Evolutionary conservation across 2,329 filamentous ascomycete species (phyloP).

Genomic region (Aspergillus novofumigatus): DNA sequence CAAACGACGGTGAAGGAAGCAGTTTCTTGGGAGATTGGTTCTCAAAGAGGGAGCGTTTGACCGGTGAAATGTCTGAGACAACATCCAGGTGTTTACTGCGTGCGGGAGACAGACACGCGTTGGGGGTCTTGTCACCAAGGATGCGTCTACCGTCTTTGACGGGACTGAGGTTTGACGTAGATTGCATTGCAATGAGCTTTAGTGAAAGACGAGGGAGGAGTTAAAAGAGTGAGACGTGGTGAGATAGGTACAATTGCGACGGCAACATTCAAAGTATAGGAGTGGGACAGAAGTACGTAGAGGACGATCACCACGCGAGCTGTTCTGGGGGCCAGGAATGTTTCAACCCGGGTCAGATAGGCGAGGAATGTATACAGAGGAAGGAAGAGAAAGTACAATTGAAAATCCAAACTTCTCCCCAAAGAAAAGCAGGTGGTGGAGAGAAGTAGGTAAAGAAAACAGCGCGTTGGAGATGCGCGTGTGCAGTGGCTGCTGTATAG

Average conservation of each 20-base stretch:
- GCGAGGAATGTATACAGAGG: slow-evolving; percentile 1
- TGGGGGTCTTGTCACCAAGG: slow-evolving; percentile 39
- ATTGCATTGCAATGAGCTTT: slow-evolving; percentile 3
- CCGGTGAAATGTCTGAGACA: slow-evolving; percentile 18
- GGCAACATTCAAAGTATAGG: background rate
- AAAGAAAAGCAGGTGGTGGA: background rate
- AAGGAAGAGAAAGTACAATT: background rate
- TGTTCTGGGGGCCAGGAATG: background rate
- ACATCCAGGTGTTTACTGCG: slow-evolving; percentile 13
- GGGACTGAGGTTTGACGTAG: slow-evolving; percentile 28
- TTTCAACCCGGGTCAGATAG: background rate
- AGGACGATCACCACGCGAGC: background rate
- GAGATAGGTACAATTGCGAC: background rate
- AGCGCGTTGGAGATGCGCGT: background rate
- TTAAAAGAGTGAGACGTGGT: background rate
- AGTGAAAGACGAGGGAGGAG: background rate
- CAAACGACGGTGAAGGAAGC: slow-evolving; percentile 30
- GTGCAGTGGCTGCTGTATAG: background rate
- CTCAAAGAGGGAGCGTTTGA: slow-evolving; percentile 25
- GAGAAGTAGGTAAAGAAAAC: background rate
- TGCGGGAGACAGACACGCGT: slow-evolving; percentile 37
- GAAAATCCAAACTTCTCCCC: background rate
- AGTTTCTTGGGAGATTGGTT: slow-evolving; percentile 25
- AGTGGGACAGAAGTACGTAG: background rate
- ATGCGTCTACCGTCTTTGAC: slow-evolving; percentile 36